Base-by-base conservation (phyloP, 495 filamentous ascomycete species). In the Aspergillus carlsbadensis region DNA sequence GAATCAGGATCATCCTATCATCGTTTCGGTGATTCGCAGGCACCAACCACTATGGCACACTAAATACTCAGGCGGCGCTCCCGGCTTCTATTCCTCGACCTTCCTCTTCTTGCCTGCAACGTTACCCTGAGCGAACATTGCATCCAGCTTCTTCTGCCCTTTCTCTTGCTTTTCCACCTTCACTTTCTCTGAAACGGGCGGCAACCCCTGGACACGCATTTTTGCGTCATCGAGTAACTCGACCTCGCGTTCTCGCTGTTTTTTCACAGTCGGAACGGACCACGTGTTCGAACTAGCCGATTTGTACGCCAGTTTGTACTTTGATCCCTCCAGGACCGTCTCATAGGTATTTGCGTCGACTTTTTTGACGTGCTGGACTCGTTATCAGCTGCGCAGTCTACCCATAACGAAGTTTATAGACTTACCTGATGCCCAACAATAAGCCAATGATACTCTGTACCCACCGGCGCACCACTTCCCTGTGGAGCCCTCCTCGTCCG, bases 331-430 rank as follows among this genome's bases (percentile, higher is more conserved):
- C 3, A 75, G 55, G 48, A 66, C 62, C 1, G 70, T 70, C 54
- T 73, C 68, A 51, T 75, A 73, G 2, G 68, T 70, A 45, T 73
- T 75, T 14, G 65, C 67, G 41, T 73, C 71, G 33, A 67, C 31
- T 39, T 73, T 73, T 41, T 62, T 61, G 33, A 75, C 71, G 57
- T 68, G 58, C 71, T 73, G 43, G 33, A 6, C 17, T 11, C 24
- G 35, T 18, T 20, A 10, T 54, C 10, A 56, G 51, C 35, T 3
- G 45, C 24, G 34, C 33, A 42, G 18, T 42, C 10, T 11, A 10
- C 37, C 18, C 48, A 21, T 37, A 36, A 7, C 20, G 13, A 14
- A 41, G 5, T 11, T 21, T 18, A 35, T 8, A 26, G 3, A 15
- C 46, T 8, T 56, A 71, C 69, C 66, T 72, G 71, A 58, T 74